These are phyloP conservation scores for Kurtzmaniella quercitrusa DNA, from an alignment of 1,139 yeast genomes.

Conservation along the genomic window DNA sequence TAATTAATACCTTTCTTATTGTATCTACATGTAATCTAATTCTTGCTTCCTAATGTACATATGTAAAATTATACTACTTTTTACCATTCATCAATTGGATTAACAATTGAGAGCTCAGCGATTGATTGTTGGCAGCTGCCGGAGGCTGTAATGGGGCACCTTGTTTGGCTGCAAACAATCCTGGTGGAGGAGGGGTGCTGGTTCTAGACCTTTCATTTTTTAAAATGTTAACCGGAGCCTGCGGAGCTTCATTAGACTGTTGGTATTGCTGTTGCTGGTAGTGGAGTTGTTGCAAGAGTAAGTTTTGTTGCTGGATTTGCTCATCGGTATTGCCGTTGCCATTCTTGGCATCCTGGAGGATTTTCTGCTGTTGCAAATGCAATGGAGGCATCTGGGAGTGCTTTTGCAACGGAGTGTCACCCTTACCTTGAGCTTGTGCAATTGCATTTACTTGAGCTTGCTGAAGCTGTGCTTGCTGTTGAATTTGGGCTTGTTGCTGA, in stretches of 20 bases:
- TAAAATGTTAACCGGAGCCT: conserved; percentile 26
- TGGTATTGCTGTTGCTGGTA: conserved; percentile 17
- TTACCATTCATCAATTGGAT: conserved; percentile 72
- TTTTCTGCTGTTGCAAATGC: conserved; percentile 25
- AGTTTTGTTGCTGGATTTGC: conserved; percentile 18
- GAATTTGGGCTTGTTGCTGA: conserved; percentile 27
- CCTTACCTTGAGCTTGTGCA: conserved; percentile 9
- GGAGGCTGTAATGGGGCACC: conserved; percentile 11
- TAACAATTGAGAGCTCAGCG: conserved; percentile 60
- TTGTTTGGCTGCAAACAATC: conserved; percentile 25
- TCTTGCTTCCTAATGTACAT: conserved; percentile 3
- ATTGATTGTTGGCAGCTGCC: conserved; percentile 20
- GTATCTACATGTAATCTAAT: no score
- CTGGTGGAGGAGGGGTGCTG: conserved; percentile 44
- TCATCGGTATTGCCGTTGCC: conserved; percentile 5
- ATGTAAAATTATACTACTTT: conserved; percentile 20
- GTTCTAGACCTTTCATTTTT: conserved; percentile 28
- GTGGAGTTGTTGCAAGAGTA: conserved; percentile 14
- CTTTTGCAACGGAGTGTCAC: conserved; percentile 16
- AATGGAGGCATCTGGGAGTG: conserved; percentile 24
- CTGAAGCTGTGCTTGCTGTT: conserved; percentile 22
- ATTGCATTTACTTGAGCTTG: conserved; percentile 15
- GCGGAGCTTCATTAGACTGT: conserved; percentile 15
- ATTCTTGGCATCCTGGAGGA: conserved; percentile 15
- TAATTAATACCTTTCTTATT: neutral